Base-by-base conservation (phyloP, 2,329 filamentous ascomycete genomes). In the Coniochaeta sp. region DNA sequence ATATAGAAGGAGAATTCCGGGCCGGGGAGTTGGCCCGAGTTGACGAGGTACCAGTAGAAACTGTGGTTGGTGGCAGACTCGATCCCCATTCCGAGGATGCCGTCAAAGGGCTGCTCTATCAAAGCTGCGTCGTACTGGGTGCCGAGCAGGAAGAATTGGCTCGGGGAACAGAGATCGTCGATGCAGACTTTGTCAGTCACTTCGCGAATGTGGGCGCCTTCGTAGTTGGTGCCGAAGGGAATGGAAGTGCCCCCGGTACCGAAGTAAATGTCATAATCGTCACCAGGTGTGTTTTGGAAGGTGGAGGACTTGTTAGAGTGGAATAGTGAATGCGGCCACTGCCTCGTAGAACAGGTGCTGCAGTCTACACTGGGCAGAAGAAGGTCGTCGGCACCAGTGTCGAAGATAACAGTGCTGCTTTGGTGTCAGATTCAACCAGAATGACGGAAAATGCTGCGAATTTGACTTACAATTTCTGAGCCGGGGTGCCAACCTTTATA, bases 61-160 rank as follows among this genome's bases (percentile, higher is more conserved):
- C 22, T 16, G 31, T 62, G 57, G 5, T 61, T 60, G 14, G 28
- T 52, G n/a, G 63, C 62, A 17, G 60, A 59, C 1, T 62, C 62
- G 1, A 62, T 61, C 3, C 62, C 64, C 19, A 74, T 61, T 19
- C 73, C 73, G 44, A 75, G 65, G 55, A 74, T 69, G 36, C 72
- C 72, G 47, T 73, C 71, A 33, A 70, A 67, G 3, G 66, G 65
- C 36, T 70, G 66, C 3, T 65, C 59, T 3, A 64, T 64, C n/a
- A 73, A 60, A 8, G 64, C 64, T 1, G 66, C 62, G 6, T 67
- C 64, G 63, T 71, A 73, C 8, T 61, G 59, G 38, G 72, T 65
- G 59, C 69, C 73, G 9, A 72, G 63, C 8, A 72, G 57, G 40
- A 74, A 71, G 16, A 67, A 56, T 63, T 73, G 71, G 58, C 64